These are phyloP conservation scores for Neofusicoccum sp. DNA, from an alignment of 2,329 filamentous ascomycete genomes.

Conservation along the genomic window DNA sequence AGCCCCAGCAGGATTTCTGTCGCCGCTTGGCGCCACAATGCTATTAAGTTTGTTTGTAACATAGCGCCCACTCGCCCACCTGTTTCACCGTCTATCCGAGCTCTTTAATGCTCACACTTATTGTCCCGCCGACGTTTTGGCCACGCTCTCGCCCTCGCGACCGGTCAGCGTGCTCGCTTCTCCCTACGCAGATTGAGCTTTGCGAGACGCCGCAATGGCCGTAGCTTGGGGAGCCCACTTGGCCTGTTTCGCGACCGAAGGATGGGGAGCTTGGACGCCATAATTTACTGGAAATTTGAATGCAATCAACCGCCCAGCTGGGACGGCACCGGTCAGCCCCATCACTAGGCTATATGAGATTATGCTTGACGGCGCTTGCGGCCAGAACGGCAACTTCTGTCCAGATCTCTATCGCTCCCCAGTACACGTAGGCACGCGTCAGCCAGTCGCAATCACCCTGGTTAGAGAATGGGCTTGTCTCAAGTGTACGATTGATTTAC, in stretches of 20 bases:
- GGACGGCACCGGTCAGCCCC: background rate
- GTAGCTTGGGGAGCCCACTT: background rate
- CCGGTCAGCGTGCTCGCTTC: background rate
- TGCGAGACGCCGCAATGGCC: background rate
- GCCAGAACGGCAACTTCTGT: background rate
- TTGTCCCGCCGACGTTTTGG: background rate
- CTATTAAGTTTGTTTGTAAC: no score
- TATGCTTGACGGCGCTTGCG: background rate
- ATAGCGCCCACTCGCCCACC: no score
- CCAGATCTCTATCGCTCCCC: background rate
- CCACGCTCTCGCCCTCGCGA: no score
- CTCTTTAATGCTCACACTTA: background rate
- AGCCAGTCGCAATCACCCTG: no score
- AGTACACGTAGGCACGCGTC: no score
- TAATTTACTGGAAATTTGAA: conserved; percentile 14
- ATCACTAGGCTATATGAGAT: conserved; percentile 1
- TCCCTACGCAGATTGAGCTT: background rate
- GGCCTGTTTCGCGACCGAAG: background rate
- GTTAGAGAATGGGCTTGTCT: no score
- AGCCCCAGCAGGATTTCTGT: no score
- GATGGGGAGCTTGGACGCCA: conserved; percentile 3
- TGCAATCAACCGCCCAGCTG: conserved; percentile 5
- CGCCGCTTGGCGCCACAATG: no score
- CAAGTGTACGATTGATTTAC: no score
- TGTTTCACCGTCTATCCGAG: background rate